phyloP scores from a whole-genome alignment of 768 basidiomycete genomes.

The Thelephora aurantiotincta region DNA sequence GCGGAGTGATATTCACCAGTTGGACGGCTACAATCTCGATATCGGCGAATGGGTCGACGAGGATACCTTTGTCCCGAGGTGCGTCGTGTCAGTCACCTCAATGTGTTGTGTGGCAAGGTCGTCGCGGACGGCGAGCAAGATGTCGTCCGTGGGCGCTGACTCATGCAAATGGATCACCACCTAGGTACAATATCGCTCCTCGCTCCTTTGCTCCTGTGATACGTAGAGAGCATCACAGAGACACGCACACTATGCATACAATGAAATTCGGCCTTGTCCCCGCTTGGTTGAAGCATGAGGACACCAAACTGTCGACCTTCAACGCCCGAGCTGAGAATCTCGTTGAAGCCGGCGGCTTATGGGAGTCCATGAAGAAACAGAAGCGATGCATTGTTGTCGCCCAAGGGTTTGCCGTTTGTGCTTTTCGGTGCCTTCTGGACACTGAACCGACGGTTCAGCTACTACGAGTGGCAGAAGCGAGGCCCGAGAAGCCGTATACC shows the following conservation, averaged over 20 bases:
- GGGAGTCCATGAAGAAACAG: slow-evolving; percentile 68
- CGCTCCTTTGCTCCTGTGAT: slow-evolving; percentile 68
- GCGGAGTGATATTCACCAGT: slow-evolving; percentile 15
- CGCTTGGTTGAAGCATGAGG: slow-evolving; percentile 69
- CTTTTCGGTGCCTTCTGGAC: neutral
- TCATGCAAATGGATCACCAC: slow-evolving; percentile 16
- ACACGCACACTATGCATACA: slow-evolving; percentile 45
- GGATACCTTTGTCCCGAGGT: slow-evolving; percentile 35
- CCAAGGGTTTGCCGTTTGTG: slow-evolving; percentile 39
- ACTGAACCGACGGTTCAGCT: slow-evolving; percentile 29
- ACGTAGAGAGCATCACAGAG: slow-evolving; percentile 24
- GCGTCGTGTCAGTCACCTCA: neutral
- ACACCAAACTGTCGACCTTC: slow-evolving; percentile 64
- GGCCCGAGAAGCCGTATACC: slow-evolving; percentile 60
- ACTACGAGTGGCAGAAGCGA: slow-evolving; percentile 91
- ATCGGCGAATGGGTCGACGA: slow-evolving; percentile 48
- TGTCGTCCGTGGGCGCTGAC: neutral
- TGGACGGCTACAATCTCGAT: slow-evolving; percentile 31
- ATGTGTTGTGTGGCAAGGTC: too few species aligned
- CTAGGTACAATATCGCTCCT: slow-evolving; percentile 73
- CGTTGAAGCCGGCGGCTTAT: slow-evolving; percentile 64
- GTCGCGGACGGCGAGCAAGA: too few species aligned
- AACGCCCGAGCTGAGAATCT: slow-evolving; percentile 85
- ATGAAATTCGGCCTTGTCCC: slow-evolving; percentile 91
- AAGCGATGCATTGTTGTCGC: slow-evolving; percentile 80